Evolutionary conservation across 176 grass and related monocot species (phyloP).

Genomic region (Triticum aestivum): IWGSC_CS_RefSeq_v2.1 NC_057809.1:233322837-233323336

Average conservation of each 20-base stretch:
- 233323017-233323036: conserved; percentile 21
- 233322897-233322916: no score
- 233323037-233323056: conserved; percentile 47
- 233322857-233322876: neutral
- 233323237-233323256: neutral
- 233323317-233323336: neutral
- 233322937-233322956: no score
- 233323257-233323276: neutral
- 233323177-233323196: neutral
- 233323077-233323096: conserved; percentile 41
- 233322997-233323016: neutral
- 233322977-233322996: neutral
- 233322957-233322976: neutral
- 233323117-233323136: conserved; percentile 31
- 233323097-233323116: conserved; percentile 41
- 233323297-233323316: neutral
- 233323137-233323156: neutral
- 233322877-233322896: neutral
- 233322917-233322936: no score
- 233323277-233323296: neutral
- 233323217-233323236: neutral
- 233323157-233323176: neutral
- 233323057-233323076: conserved; percentile 42
- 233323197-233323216: neutral
- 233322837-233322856: neutral